Evolutionary conservation across 352 stramenopile species (phyloP).

Genomic region (Phytophthora agathidicida): DNA sequence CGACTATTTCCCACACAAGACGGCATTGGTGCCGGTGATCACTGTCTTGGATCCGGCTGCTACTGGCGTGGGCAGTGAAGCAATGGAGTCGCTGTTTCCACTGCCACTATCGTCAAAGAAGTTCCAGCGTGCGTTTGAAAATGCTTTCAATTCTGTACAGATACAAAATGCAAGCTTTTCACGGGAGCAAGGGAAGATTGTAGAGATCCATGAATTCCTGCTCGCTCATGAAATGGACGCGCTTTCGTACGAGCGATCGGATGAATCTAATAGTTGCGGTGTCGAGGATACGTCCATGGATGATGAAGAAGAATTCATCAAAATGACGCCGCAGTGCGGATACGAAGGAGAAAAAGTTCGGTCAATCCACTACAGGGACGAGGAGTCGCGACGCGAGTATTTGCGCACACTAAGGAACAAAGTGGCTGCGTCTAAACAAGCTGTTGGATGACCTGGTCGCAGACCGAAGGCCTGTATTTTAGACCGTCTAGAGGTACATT

Average conservation of each 20-base stretch:
- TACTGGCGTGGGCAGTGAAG: neutral
- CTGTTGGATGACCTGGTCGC: neutral
- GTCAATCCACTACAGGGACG: conserved; percentile 33
- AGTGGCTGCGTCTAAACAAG: conserved; percentile 18
- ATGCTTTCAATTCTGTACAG: neutral
- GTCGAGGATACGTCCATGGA: neutral
- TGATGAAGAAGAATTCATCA: neutral
- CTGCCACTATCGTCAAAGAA: conserved; percentile 18
- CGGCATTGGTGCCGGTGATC: conserved; percentile 68
- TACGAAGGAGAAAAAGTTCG: neutral
- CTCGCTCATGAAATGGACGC: conserved; percentile 32
- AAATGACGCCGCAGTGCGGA: neutral
- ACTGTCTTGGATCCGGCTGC: conserved; percentile 48
- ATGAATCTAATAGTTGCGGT: neutral
- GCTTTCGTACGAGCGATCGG: conserved; percentile 10
- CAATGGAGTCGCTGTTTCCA: neutral
- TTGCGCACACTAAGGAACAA: conserved; percentile 27
- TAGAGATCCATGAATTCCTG: conserved; percentile 32
- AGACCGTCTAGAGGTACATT: too few species aligned
- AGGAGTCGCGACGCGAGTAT: conserved; percentile 25
- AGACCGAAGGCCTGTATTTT: too few species aligned
- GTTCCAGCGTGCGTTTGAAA: conserved; percentile 36
- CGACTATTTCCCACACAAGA: conserved; percentile 69
- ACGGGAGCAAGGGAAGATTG: conserved; percentile 15
- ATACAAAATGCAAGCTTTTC: conserved; percentile 3